A percentile compares a stretch with the other conserved stretches of the same genome.
phyloP scores from a whole-genome alignment of 345 rosid species.

The Pelargonium nanum region DNA sequence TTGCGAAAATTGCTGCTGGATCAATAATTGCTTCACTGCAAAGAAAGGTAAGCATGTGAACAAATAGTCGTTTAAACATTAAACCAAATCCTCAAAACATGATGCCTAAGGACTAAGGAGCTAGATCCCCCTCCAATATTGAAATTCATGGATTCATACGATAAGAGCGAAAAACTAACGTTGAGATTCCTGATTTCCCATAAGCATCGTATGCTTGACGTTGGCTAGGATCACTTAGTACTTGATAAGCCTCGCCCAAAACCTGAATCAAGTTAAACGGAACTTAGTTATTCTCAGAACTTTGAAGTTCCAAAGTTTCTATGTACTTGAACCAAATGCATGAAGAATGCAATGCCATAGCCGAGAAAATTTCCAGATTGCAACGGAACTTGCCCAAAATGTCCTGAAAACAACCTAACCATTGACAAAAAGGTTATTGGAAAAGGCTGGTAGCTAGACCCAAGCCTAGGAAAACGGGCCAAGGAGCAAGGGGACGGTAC shows the following conservation, averaged over 20 bases:
- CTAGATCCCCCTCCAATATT: not conserved
- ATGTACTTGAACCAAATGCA: not conserved
- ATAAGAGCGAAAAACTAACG: conserved; percentile 46
- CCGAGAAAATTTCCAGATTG: not conserved
- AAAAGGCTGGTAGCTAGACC: not conserved
- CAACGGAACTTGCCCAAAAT: not conserved
- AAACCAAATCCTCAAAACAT: not conserved
- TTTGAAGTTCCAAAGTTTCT: not conserved
- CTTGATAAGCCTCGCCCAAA: conserved; percentile 96
- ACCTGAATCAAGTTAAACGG: conserved; percentile 34
- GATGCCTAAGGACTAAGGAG: not conserved
- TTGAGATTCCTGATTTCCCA: conserved; percentile 94
- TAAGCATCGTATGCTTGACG: conserved; percentile 85
- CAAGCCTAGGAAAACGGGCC: not conserved
- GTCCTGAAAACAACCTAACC: not conserved
- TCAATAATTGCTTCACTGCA: conserved; percentile 86
- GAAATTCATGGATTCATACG: conserved; percentile 10
- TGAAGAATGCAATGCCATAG: not conserved
- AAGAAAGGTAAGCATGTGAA: conserved; percentile 8
- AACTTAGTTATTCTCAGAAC: not conserved
- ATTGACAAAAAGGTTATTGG: not conserved
- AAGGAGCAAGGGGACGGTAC: not conserved
- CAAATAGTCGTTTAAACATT: too few species aligned
- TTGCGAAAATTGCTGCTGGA: conserved; percentile 91
- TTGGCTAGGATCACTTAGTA: conserved; percentile 78